phyloP scores from a whole-genome alignment of 2,329 filamentous ascomycete genomes.

The Trichoderma asperellum region DNA sequence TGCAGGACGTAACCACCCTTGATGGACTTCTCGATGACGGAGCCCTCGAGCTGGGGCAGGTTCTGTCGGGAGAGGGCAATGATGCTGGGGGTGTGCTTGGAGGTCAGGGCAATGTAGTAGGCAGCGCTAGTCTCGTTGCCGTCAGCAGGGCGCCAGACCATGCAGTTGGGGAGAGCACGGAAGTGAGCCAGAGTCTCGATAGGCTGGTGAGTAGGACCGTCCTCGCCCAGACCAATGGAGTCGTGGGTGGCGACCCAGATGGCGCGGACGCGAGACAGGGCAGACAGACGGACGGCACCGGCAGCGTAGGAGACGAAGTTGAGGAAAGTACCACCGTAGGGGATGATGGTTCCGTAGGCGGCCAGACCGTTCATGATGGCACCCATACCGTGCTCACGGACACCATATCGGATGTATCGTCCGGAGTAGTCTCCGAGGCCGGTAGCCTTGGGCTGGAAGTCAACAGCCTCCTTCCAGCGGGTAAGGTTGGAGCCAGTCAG shows the following conservation, averaged over 20 bases:
- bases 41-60: constrained; percentile 95
- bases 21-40: constrained; percentile 82
- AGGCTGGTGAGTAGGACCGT: constrained; percentile 97
- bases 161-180: constrained; percentile 97
- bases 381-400: constrained; percentile 90
- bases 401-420: constrained; percentile 91
- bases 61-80: constrained; percentile 96
- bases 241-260: constrained; percentile 99
- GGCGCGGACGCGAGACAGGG: constrained; percentile 84
- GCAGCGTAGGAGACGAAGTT: constrained; percentile 99
- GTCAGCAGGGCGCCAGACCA: constrained; percentile 98
- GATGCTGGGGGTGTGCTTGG: constrained; percentile 88
- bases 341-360: constrained; percentile 93
- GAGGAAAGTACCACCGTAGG: constrained; percentile 94
- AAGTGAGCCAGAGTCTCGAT: constrained; percentile 98
- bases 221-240: constrained; percentile 98
- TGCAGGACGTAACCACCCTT: constrained; percentile 95
- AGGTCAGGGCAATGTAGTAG: constrained; percentile 93
- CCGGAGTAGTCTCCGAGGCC: constrained; percentile 88
- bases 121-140: constrained; percentile 98
- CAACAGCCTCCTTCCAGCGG: constrained; percentile 92
- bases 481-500: constrained; percentile 99
- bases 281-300: constrained; percentile 90
- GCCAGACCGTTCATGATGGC: constrained; percentile 93
- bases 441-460: constrained; percentile 90